Evolutionary conservation across 129 eudicot species (phyloP).

Genomic region (Scalesia atractyloides): DNA sequence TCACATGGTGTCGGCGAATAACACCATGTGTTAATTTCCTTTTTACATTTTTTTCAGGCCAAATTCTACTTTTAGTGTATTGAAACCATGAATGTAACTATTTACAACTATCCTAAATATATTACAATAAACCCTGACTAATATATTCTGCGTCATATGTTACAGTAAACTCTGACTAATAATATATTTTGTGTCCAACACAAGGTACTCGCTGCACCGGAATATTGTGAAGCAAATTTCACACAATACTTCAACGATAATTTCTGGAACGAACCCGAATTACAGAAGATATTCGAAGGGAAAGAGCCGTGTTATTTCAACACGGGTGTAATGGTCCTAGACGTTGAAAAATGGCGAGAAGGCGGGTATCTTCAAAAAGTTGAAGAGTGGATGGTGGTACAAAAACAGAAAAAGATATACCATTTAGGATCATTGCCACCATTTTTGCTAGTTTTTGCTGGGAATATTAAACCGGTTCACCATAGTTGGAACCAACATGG

Average conservation of each 20-base stretch:
- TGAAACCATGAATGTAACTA: too few species aligned
- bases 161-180: too few species aligned
- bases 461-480: slow-evolving; percentile 47
- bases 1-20: too few species aligned
- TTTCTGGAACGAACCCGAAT: slow-evolving; percentile 49
- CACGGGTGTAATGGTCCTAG: slow-evolving; percentile 57
- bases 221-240: slow-evolving; percentile 54
- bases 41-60: too few species aligned
- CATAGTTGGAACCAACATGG: slow-evolving; percentile 61
- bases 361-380: slow-evolving; percentile 44
- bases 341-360: slow-evolving; percentile 52
- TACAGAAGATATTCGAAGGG: slow-evolving; percentile 34
- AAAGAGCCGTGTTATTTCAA: slow-evolving; percentile 51
- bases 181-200: not conserved
- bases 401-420: slow-evolving; percentile 51
- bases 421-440: slow-evolving; percentile 64
- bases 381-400: slow-evolving; percentile 59
- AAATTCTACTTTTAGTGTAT: too few species aligned
- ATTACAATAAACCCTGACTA: too few species aligned
- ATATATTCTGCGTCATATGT: too few species aligned
- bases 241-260: slow-evolving; percentile 48
- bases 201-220: slow-evolving; percentile 53
- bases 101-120: too few species aligned
- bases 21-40: too few species aligned
- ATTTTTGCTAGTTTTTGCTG: slow-evolving; percentile 56